These are phyloP conservation scores for Myxozyma geophila DNA, from an alignment of 805 yeast genomes.

Conservation along the genomic window DNA sequence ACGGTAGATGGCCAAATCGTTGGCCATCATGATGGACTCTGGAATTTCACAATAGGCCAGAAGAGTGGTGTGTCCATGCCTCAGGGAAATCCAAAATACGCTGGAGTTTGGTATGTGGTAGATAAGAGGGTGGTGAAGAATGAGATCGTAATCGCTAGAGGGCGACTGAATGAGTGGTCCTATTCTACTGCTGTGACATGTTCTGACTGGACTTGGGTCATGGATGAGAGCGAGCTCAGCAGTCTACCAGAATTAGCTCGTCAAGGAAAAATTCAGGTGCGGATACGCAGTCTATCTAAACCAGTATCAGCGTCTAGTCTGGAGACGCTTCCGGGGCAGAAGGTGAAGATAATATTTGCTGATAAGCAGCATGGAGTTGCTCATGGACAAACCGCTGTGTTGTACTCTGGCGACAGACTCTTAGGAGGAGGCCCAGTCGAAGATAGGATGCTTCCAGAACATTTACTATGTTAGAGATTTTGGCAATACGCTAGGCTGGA, in stretches of 20 bases:
- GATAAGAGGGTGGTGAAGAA: constrained; percentile 68
- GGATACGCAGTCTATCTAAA: constrained; percentile 73
- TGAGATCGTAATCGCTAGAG: constrained; percentile 78
- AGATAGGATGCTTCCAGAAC: constrained; percentile 39
- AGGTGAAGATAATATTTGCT: constrained; percentile 49
- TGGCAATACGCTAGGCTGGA: neutral
- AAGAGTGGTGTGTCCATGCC: constrained; percentile 81
- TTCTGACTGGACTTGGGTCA: constrained; percentile 58
- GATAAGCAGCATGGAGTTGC: constrained; percentile 73
- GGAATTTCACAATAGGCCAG: constrained; percentile 97
- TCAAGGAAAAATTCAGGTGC: constrained; percentile 52
- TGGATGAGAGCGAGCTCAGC: constrained; percentile 4
- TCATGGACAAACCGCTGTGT: constrained; percentile 82
- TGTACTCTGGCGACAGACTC: constrained; percentile 69
- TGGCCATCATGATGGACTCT: constrained; percentile 84
- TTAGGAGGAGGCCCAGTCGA: constrained; percentile 61
- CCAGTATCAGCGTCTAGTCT: neutral
- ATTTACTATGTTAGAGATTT: neutral
- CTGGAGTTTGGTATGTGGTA: constrained; percentile 86
- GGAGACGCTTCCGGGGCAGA: constrained; percentile 23
- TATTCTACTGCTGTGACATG: constrained; percentile 53
- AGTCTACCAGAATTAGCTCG: constrained; percentile 21
- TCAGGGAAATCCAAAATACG: constrained; percentile 67
- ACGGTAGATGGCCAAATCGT: constrained; percentile 73
- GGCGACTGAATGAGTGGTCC: constrained; percentile 62